These are phyloP conservation scores for Choricystis sp. DNA, from an alignment of 139 green algal species.

Conservation along the genomic window DNA sequence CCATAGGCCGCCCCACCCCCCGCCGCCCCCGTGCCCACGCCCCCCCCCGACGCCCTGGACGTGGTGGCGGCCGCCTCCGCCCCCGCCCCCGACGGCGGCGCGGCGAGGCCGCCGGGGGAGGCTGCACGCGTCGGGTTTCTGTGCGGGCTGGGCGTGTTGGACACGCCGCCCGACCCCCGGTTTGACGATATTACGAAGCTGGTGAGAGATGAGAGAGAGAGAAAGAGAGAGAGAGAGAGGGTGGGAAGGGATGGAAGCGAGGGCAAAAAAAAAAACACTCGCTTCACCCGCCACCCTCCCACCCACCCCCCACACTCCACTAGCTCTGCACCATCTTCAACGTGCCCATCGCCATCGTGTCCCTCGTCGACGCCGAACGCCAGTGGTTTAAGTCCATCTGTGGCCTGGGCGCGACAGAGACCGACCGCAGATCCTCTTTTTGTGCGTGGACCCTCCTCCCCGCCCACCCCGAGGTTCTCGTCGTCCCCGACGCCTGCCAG, in stretches of 20 bases:
- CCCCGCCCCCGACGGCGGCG: no score
- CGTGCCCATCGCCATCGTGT: conserved; percentile 62
- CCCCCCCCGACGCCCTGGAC: no score
- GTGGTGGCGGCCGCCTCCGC: no score
- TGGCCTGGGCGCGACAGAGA: conserved; percentile 35
- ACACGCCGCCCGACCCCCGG: conserved; percentile 33
- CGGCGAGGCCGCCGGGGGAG: conserved; percentile 17
- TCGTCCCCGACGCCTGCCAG: conserved; percentile 48
- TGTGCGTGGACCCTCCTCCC: conserved; percentile 72
- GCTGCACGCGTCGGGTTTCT: conserved; percentile 20
- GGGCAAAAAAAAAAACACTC: neutral
- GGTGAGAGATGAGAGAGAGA: conserved; percentile 1
- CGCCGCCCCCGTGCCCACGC: no score
- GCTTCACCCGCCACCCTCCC: neutral
- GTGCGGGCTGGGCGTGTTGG: conserved; percentile 26
- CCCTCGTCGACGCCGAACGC: conserved; percentile 55
- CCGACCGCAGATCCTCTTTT: conserved; percentile 51
- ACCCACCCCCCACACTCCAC: neutral
- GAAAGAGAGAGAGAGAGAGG: no score
- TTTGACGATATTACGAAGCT: conserved; percentile 57
- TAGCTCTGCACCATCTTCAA: conserved; percentile 22
- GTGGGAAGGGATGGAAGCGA: neutral
- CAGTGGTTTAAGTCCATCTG: conserved; percentile 75
- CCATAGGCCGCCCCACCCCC: no score
- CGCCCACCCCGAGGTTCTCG: conserved; percentile 40